A percentile compares a stretch with the other conserved stretches of the same genome.
Conservation (phyloP, 495 filamentous ascomycete genomes). For the Trichoderma asperelloides region DNA sequence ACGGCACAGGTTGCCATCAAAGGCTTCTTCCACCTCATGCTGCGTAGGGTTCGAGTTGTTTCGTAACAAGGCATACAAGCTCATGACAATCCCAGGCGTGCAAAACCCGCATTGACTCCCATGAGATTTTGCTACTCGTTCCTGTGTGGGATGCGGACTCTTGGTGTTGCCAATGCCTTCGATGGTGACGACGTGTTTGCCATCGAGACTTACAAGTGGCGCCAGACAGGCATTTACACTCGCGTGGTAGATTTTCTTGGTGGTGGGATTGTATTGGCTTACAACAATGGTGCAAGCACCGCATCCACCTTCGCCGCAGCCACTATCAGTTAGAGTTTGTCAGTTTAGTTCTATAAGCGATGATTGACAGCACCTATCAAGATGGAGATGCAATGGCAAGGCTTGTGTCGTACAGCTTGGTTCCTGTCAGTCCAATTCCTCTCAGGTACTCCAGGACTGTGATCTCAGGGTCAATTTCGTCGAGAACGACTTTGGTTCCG, state of each 20-base stretch:
- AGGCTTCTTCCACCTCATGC: constrained; percentile 76
- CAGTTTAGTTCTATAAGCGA: neutral
- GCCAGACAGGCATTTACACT: constrained; percentile 92
- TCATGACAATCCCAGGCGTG: constrained; percentile 97
- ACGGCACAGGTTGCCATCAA: constrained; percentile 92
- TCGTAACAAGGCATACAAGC: constrained; percentile 71
- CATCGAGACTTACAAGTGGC: constrained; percentile 84
- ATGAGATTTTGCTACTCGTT: constrained; percentile 72
- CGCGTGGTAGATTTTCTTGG: constrained; percentile 81
- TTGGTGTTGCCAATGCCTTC: constrained; percentile 93
- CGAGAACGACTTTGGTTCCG: constrained; percentile 79
- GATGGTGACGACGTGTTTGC: constrained; percentile 96
- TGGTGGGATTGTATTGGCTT: constrained; percentile 86
- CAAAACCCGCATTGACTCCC: constrained; percentile 76
- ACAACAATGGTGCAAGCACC: constrained; percentile 96
- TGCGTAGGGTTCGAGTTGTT: constrained; percentile 62
- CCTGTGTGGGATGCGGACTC: constrained; percentile 82
- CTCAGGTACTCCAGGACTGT: constrained; percentile 88
- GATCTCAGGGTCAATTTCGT: constrained; percentile 80
- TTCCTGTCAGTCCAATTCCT: constrained; percentile 76
- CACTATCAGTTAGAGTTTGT: constrained; percentile 38
- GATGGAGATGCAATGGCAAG: neutral
- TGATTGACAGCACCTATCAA: constrained; percentile 14
- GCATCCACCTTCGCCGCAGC: constrained; percentile 92
- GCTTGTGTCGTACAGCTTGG: constrained; percentile 40